A percentile compares a stretch with the other conserved stretches of the same genome.
Evolutionary conservation across 371 early-diverging fungal genomes (phyloP).

Genomic region (Chytridium lagenaria): DNA sequence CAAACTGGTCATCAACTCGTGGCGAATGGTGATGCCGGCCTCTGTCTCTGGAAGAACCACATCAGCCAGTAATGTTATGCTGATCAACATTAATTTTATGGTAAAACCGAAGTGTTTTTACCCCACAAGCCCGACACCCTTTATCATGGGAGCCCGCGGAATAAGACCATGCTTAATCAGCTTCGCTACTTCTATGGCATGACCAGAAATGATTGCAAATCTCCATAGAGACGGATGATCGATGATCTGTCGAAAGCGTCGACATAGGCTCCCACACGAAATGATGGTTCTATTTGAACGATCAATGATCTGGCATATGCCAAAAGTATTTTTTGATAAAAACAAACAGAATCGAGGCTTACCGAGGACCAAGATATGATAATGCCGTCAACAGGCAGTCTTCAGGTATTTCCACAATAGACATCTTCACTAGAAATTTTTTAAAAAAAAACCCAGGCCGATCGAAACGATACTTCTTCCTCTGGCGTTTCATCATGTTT

Average conservation of each 20-base stretch:
- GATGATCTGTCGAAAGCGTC: conserved; percentile 4
- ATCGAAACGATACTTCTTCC: too few species aligned
- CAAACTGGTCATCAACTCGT: conserved; percentile 11
- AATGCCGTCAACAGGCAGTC: conserved; percentile 19
- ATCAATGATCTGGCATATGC: neutral
- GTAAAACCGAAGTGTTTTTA: neutral
- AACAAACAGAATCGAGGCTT: neutral
- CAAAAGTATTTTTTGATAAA: neutral
- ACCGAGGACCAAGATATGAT: conserved; percentile 23
- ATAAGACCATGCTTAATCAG: conserved; percentile 19
- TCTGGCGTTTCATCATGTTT: too few species aligned
- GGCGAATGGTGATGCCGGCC: neutral
- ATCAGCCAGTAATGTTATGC: conserved; percentile 13
- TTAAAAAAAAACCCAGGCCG: too few species aligned
- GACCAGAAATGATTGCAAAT: neutral
- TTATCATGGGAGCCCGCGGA: conserved; percentile 13
- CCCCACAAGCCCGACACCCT: conserved; percentile 22
- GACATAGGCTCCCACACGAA: conserved; percentile 8
- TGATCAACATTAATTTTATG: neutral
- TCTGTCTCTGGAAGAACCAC: neutral
- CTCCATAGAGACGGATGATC: conserved; percentile 25
- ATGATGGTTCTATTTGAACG: neutral
- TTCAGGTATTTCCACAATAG: conserved; percentile 18
- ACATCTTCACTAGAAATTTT: too few species aligned
- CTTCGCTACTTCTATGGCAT: neutral